Base-by-base conservation (phyloP, 495 filamentous ascomycete species). In the Pyrenopolyporus hunteri region DNA sequence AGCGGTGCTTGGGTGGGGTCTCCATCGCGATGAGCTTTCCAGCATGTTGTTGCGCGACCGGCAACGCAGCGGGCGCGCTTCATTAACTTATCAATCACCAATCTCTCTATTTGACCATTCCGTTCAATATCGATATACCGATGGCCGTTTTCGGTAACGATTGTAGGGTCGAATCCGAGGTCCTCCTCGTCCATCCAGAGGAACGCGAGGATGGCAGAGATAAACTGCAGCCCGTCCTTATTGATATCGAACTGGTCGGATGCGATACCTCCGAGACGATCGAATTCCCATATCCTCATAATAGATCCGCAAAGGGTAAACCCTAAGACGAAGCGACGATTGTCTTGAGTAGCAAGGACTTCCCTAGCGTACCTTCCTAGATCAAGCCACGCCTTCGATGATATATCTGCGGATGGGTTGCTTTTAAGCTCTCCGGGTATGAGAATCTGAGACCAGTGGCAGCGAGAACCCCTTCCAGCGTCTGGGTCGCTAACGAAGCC, bases 221-320 rank as follows among this genome's bases (percentile, higher is more conserved):
- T 73, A 65, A 83, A 78, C 36, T 67, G 72, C 20, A 77, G 62
- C 19, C 75, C 73, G 48, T 83, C 73, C 49, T 74, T 37, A 59
- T 85, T 78, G 48, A 81, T 73, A 59, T 80, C 63, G 46, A 82
- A 82, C 33, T 58, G 67, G 11, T 64, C 54, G 7, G 80, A 83
- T 23, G 74, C 78, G 25, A 81, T 71, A 5, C 60, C 75, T 23
- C 79, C 77, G n/a, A 78, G 63, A 20, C 77, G 72, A 66, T 83
- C 76, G 69, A 83, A 83, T 53, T 58, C 65, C 72, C 69, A 77
- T 37, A 73, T 42, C n/a, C 69, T 62, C 69, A 76, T 71, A 7
- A 68, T 17, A 61, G 68, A 69, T 51, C 67, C 63, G 36, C 62
- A 72, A 26, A 9, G 47, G 10, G 33, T 37, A 37, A 39, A 39